A percentile compares a stretch with the other conserved stretches of the same genome.
These are phyloP conservation scores for Bromus sterilis DNA, from an alignment of 176 grass and related monocot species.

Conservation along the genomic window DNA sequence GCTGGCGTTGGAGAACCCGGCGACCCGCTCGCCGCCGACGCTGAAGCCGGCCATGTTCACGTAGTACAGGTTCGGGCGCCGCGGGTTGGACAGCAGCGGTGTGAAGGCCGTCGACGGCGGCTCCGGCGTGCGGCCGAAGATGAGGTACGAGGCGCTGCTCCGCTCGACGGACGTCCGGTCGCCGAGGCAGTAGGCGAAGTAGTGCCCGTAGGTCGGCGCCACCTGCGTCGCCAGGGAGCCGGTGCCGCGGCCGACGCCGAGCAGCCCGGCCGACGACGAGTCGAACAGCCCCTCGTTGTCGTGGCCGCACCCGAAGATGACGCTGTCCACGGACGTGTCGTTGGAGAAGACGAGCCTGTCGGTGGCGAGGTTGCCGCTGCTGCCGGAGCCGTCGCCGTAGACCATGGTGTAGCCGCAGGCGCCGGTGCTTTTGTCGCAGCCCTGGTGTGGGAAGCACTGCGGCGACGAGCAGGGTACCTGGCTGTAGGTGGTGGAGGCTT, in stretches of 20 bases:
- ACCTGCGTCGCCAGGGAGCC: constrained; percentile 61
- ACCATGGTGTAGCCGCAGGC: constrained; percentile 41
- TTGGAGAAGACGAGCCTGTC: constrained; percentile 51
- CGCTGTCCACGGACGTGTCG: constrained; percentile 5
- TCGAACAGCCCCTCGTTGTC: constrained; percentile 56
- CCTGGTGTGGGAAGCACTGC: constrained; percentile 31
- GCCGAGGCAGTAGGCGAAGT: constrained; percentile 73
- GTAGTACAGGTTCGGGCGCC: constrained; percentile 43
- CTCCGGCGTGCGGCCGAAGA: constrained; percentile 52
- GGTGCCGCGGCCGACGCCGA: constrained; percentile 53
- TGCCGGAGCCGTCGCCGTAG: constrained; percentile 62
- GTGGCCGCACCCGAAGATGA: constrained; percentile 67
- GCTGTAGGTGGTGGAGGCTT: constrained; percentile 34
- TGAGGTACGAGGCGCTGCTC: constrained; percentile 32
- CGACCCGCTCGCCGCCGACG: constrained; percentile 37
- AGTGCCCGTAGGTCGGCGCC: constrained; percentile 25
- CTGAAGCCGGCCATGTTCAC: constrained; percentile 54
- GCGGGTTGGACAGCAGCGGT: constrained; percentile 43
- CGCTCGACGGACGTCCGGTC: constrained; percentile 26
- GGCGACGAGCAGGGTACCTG: constrained; percentile 38
- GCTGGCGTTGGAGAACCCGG: constrained; percentile 21
- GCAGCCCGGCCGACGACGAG: constrained; percentile 47
- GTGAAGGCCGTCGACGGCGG: constrained; percentile 35
- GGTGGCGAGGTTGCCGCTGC: constrained; percentile 39
- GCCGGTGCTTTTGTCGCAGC: constrained; percentile 27